Evolutionary conservation across 2,329 filamentous ascomycete genomes (phyloP).

Genomic region (Aspergillus felis): DNA sequence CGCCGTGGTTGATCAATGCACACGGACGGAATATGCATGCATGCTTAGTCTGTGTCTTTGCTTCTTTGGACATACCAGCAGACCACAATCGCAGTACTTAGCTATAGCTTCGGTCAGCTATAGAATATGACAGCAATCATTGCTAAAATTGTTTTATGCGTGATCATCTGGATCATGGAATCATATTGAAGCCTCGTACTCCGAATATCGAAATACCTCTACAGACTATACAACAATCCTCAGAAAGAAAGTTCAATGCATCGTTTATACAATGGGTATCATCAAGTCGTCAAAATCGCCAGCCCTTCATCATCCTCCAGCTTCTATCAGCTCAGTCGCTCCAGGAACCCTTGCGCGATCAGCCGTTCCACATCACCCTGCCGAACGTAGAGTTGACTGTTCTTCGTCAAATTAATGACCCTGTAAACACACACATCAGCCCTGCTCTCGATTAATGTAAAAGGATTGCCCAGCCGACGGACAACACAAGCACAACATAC

Average conservation of each 20-base stretch:
- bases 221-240: background rate
- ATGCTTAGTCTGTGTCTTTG: background rate
- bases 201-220: background rate
- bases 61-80: no score
- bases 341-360: constrained; percentile 91
- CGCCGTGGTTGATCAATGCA: background rate
- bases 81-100: background rate
- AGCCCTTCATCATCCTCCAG: background rate
- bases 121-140: background rate
- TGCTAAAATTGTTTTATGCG: background rate
- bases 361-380: constrained; percentile 93
- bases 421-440: constrained; percentile 45
- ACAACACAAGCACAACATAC: constrained; percentile 49
- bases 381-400: constrained; percentile 95
- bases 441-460: background rate
- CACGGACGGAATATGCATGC: background rate
- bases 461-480: background rate
- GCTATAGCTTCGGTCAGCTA: background rate
- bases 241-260: background rate
- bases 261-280: constrained; percentile 14
- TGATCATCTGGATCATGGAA: background rate
- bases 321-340: constrained; percentile 69
- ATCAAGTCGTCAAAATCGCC: constrained; percentile 10
- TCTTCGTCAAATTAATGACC: constrained; percentile 92
- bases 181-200: background rate